Conservation (phyloP, 2,329 filamentous ascomycete genomes). For the Ilyonectria mors-panacis region DNA sequence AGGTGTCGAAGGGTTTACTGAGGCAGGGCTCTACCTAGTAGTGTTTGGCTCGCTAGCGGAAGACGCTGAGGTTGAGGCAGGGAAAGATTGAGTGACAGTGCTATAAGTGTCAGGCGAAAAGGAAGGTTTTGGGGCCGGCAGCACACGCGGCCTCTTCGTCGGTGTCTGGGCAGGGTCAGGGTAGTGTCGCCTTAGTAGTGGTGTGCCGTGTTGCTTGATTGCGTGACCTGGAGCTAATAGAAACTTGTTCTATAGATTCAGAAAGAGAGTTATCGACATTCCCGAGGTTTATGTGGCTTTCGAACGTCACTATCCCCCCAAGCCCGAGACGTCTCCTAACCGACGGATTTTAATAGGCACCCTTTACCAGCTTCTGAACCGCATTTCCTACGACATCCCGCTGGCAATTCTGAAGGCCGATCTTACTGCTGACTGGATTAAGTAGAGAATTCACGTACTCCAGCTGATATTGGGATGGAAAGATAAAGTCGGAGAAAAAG, state of each 20-base stretch:
- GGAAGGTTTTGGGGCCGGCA: too few species aligned
- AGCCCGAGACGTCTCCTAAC: slow-evolving; percentile 52
- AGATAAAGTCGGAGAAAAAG: slow-evolving; percentile 49
- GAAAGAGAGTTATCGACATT: slow-evolving; percentile 41
- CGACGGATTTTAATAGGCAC: slow-evolving; percentile 44
- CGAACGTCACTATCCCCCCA: slow-evolving; percentile 53
- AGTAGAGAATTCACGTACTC: slow-evolving; percentile 51
- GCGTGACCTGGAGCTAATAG: slow-evolving; percentile 22
- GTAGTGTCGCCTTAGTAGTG: too few species aligned
- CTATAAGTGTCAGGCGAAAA: too few species aligned
- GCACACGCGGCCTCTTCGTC: too few species aligned
- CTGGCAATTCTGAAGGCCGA: slow-evolving; percentile 52
- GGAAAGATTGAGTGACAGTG: too few species aligned
- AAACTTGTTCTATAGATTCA: slow-evolving; percentile 44
- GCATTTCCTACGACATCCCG: slow-evolving; percentile 55
- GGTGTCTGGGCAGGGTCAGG: too few species aligned
- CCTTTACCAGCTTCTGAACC: slow-evolving; percentile 52
- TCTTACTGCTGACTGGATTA: slow-evolving; percentile 53
- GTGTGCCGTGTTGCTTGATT: neutral
- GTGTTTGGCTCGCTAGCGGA: too few species aligned
- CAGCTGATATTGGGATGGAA: slow-evolving; percentile 53
- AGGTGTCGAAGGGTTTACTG: too few species aligned
- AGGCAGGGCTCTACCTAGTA: too few species aligned
- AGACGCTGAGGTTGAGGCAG: too few species aligned
- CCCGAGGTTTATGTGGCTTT: slow-evolving; percentile 56